Evolutionary conservation across 2,329 filamentous ascomycete species (phyloP).

Genomic region (Colletotrichum tanaceti): DNA sequence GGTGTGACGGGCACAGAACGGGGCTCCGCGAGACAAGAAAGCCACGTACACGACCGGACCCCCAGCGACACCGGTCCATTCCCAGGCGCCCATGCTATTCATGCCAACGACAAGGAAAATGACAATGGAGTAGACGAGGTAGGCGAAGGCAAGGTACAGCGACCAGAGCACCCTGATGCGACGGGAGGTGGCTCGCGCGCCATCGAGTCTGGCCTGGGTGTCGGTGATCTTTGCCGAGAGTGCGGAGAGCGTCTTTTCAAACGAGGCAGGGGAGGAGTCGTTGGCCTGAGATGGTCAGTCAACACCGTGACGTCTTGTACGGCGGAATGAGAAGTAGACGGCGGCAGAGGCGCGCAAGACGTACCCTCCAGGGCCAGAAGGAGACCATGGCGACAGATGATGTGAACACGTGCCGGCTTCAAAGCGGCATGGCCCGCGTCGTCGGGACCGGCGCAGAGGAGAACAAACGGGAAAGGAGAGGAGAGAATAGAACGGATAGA

Average conservation of each 20-base stretch:
- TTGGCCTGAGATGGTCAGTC: constrained; percentile 66
- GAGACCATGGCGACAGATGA: constrained; percentile 72
- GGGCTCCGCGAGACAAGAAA: neutral
- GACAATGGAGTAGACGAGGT: constrained; percentile 87
- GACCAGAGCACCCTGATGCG: constrained; percentile 88
- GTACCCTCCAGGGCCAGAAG: constrained; percentile 86
- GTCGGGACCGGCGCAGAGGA: neutral
- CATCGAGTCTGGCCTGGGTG: constrained; percentile 79
- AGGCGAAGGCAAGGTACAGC: constrained; percentile 89
- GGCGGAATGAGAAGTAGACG: neutral
- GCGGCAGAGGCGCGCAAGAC: constrained; percentile 42
- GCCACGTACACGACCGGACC: constrained; percentile 78
- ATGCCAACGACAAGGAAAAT: constrained; percentile 87
- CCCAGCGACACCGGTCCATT: constrained; percentile 82
- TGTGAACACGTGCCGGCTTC: constrained; percentile 37
- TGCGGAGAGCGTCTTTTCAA: constrained; percentile 88
- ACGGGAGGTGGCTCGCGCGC: constrained; percentile 76
- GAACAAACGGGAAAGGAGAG: neutral
- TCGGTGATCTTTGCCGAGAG: constrained; percentile 85
- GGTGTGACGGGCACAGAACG: constrained; percentile 4
- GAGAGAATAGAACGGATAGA: neutral
- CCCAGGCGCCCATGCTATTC: constrained; percentile 78
- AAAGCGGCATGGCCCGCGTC: constrained; percentile 33
- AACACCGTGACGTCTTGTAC: neutral
- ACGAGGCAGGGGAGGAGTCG: constrained; percentile 85